These are phyloP conservation scores for Coelastrella sp. DNA, from an alignment of 139 green algal genomes.

Conservation along the genomic window DNA sequence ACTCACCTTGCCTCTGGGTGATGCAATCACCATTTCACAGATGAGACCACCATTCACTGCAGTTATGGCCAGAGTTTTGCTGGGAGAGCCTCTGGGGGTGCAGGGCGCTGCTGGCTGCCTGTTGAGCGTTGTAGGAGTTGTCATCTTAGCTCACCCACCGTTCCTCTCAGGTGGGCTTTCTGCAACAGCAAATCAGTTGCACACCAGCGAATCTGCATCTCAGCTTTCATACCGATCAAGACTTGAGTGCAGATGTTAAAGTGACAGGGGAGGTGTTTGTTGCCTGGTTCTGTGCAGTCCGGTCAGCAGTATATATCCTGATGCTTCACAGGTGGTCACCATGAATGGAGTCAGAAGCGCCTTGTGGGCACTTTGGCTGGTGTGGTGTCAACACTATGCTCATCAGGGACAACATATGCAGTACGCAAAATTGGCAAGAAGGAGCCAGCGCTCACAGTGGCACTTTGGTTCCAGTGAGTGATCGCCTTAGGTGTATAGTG, in stretches of 20 bases:
- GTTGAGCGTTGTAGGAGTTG: conserved; percentile 52
- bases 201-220: no score
- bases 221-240: no score
- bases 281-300: no score
- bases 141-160: conserved; percentile 56
- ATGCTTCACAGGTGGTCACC: not conserved
- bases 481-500: no score
- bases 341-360: conserved; percentile 39
- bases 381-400: conserved; percentile 35
- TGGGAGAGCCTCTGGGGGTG: conserved; percentile 32
- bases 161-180: conserved; percentile 49
- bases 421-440: conserved; percentile 25
- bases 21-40: conserved; percentile 40
- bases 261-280: no score
- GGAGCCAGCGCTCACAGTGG: conserved; percentile 35
- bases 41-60: conserved; percentile 58
- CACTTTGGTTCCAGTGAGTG: conserved; percentile 39
- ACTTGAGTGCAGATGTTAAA: no score
- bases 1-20: conserved; percentile 40
- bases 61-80: conserved; percentile 44
- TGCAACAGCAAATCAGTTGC: not conserved
- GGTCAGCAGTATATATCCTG: no score
- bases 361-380: conserved; percentile 50
- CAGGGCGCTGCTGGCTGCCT: conserved; percentile 34
- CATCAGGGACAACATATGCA: conserved; percentile 43